phyloP scores from a whole-genome alignment of 225 moss, liverwort and hornwort species.

The Climacium dendroides region DNA sequence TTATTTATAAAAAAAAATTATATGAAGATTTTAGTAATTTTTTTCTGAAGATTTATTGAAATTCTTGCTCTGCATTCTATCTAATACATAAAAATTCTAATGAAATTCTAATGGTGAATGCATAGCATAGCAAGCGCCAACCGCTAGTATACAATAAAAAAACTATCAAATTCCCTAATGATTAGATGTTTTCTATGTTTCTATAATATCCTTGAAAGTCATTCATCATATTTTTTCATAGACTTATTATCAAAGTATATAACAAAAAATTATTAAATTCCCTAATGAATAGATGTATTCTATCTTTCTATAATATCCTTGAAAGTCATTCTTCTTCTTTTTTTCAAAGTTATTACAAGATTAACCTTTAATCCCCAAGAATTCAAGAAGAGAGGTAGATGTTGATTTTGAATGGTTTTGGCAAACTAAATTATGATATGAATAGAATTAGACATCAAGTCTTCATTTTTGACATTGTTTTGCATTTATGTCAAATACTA shows the following conservation, averaged over 20 bases:
- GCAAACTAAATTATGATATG: no score
- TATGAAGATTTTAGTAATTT: no score
- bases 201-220: background rate
- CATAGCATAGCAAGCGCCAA: no score
- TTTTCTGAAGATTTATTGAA: no score
- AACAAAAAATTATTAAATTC: background rate
- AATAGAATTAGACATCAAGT: background rate
- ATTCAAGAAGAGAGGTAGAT: rapidly evolving
- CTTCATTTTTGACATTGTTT: background rate
- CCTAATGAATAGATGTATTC: background rate
- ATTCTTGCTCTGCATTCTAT: no score
- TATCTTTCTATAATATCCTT: background rate
- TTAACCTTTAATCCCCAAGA: background rate
- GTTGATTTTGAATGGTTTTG: no score
- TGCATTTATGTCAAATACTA: background rate
- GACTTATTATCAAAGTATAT: no score
- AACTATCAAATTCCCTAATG: background rate
- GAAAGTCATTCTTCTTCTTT: background rate
- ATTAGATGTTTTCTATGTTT: background rate
- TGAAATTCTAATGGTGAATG: no score
- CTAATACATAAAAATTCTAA: no score
- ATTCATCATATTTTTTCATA: no score
- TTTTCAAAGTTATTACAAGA: background rate
- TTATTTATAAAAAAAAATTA: no score
- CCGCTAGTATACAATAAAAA: no score